phyloP scores from a whole-genome alignment of 495 filamentous ascomycete species.

The Penicillium psychrofluorescens region DNA sequence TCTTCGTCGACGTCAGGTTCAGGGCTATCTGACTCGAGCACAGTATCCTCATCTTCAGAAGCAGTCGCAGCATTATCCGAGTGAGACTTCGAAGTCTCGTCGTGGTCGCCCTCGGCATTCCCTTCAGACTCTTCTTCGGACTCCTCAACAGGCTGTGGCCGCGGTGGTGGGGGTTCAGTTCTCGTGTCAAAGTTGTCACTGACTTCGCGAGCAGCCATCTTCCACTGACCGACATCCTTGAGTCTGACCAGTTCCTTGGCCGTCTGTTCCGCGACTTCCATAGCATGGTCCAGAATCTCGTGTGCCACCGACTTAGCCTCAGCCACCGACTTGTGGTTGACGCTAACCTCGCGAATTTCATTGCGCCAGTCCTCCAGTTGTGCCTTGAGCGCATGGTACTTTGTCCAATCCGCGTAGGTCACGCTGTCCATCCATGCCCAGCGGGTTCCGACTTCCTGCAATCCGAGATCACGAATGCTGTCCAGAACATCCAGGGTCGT shows the following conservation, averaged over 20 bases:
- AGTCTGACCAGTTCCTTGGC: slow-evolving; percentile 77
- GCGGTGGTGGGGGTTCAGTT: slow-evolving; percentile 38
- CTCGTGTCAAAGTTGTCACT: slow-evolving; percentile 67
- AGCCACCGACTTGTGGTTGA: slow-evolving; percentile 62
- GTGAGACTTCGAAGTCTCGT: slow-evolving; percentile 36
- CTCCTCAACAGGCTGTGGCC: slow-evolving; percentile 34
- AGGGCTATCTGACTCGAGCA: slow-evolving; percentile 1
- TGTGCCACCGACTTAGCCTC: slow-evolving; percentile 62
- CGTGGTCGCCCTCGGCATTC: neutral
- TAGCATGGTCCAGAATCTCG: slow-evolving; percentile 66
- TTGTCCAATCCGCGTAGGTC: slow-evolving; percentile 92
- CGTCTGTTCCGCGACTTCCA: slow-evolving; percentile 69
- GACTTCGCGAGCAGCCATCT: slow-evolving; percentile 67
- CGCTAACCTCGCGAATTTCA: slow-evolving; percentile 66
- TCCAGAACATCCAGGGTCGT: slow-evolving; percentile 79
- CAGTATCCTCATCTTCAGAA: neutral
- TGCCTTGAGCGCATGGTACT: slow-evolving; percentile 78
- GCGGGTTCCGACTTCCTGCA: slow-evolving; percentile 94
- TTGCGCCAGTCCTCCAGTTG: slow-evolving; percentile 78
- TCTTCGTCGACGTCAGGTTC: neutral
- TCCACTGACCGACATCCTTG: slow-evolving; percentile 82
- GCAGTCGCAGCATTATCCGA: slow-evolving; percentile 37
- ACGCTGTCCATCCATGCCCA: slow-evolving; percentile 97
- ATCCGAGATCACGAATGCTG: slow-evolving; percentile 74
- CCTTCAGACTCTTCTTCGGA: slow-evolving; percentile 32